These are phyloP conservation scores for Vicia sativa DNA, from an alignment of 306 rosid genomes.

Conservation along the genomic window DNA sequence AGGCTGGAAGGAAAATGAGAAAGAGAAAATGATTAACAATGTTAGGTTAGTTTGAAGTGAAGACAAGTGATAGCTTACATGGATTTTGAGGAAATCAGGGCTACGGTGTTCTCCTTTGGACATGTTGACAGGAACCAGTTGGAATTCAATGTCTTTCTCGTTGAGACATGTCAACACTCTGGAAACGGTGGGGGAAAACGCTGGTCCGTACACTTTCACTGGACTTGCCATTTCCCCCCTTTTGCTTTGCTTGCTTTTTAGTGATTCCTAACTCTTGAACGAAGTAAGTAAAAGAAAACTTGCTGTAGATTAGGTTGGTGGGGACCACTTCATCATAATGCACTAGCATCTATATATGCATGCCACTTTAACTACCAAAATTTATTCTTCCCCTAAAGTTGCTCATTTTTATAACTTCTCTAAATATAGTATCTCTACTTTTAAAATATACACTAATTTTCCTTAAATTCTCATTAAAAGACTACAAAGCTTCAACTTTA, in stretches of 20 bases:
- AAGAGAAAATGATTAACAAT: neutral
- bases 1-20: constrained; percentile 45
- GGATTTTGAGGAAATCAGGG: constrained; percentile 69
- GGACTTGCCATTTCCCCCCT: constrained; percentile 51
- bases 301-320: neutral
- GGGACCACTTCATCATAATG: neutral
- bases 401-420: too few species aligned
- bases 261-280: neutral
- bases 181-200: constrained; percentile 77
- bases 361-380: too few species aligned
- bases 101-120: constrained; percentile 83
- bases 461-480: too few species aligned
- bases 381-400: too few species aligned
- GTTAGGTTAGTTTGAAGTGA: too few species aligned
- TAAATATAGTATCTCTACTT: too few species aligned
- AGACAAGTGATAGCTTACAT: constrained; percentile 34
- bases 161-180: constrained; percentile 75
- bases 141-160: constrained; percentile 71
- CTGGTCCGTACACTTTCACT: constrained; percentile 82
- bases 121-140: constrained; percentile 69
- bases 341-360: too few species aligned
- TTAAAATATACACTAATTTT: too few species aligned
- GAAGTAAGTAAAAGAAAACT: neutral
- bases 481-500: neutral
- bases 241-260: neutral